Base-by-base conservation (phyloP, 257 asterid genomes). In the Plantago major region DNA sequence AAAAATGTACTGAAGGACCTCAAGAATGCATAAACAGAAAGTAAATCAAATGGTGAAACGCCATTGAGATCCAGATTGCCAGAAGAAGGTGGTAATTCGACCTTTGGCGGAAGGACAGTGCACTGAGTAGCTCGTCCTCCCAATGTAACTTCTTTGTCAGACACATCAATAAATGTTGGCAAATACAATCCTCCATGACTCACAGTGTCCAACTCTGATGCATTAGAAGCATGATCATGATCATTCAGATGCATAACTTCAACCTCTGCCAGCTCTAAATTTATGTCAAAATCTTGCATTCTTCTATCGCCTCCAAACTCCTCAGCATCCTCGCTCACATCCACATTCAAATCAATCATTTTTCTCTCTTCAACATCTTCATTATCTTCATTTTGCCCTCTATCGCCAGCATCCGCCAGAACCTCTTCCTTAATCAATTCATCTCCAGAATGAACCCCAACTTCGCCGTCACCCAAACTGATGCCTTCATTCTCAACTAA, bases 291-390 rank as follows among this genome's bases (percentile, higher is more conserved):
- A n/a, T n/a, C n/a, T n/a, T n/a, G n/a, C n/a, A n/a, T n/a, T n/a
- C n/a, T n/a, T n/a, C n/a, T n/a, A n/a, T n/a, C n/a, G 78, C 64
- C 64, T 59, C 4, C 14, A 74, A 58, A 56, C 37, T 86, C 78
- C 85, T 81, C 15, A 96, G 96, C 60, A 86, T 80, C 66, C 96
- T 91, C 83, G 96, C 98, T 82, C 82, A 91, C 70, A 19, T 77
- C 91, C 22, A 91, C 82, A 64, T 72, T 86, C 15, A 84, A 73
- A 43, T 74, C 66, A 68, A 73, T 54, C 47, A 71, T 44, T 72
- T 76, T 50, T 62, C 76, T 63, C 48, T 69, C 49, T 62, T 72
- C 66, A 63, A 73, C 51, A 63, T 38, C 52, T 48, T 48, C 37
- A 30, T 30, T 3, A 3, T 30, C 37, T 30, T 5, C 58, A 16